Evolutionary conservation across 164 flowering plant genomes (phyloP).

Genomic region (Kingdonia uniflora): DNA sequence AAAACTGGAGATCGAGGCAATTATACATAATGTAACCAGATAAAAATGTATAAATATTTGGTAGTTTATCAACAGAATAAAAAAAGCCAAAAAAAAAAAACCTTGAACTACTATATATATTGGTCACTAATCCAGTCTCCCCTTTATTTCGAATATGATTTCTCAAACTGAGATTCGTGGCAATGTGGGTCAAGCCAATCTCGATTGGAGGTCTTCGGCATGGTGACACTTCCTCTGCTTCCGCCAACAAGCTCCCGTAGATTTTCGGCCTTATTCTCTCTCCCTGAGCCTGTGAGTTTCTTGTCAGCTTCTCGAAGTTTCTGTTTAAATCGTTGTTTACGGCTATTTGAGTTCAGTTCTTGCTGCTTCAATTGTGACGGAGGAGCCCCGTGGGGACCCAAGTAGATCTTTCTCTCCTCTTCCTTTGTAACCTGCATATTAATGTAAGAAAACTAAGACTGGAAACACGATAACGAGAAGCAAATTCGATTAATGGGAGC

Average conservation of each 20-base stretch:
- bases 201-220: conserved; percentile 50
- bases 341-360: conserved; percentile 38
- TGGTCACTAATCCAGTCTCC: too few relatives aligned
- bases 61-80: too few relatives aligned
- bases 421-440: conserved; percentile 35
- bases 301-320: conserved; percentile 86
- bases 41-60: too few relatives aligned
- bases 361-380: conserved; percentile 70
- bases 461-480: too few relatives aligned
- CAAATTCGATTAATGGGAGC: too few relatives aligned
- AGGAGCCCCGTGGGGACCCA: conserved; percentile 94
- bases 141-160: conserved; percentile 11
- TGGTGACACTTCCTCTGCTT: conserved; percentile 16
- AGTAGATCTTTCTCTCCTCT: conserved; percentile 52
- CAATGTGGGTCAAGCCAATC: conserved; percentile 99
- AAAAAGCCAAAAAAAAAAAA: too few relatives aligned
- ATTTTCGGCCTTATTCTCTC: conserved; percentile 79
- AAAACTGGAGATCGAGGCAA: too few relatives aligned
- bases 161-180: conserved; percentile 80
- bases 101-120: too few relatives aligned
- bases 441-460: too few relatives aligned
- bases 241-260: conserved; percentile 71
- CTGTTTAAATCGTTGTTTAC: conserved; percentile 75
- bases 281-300: conserved; percentile 39
- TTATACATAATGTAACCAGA: too few relatives aligned